Evolutionary conservation across 192 early-diverging fungal genomes (phyloP).

Genomic region (Coemansia aciculifera): DNA sequence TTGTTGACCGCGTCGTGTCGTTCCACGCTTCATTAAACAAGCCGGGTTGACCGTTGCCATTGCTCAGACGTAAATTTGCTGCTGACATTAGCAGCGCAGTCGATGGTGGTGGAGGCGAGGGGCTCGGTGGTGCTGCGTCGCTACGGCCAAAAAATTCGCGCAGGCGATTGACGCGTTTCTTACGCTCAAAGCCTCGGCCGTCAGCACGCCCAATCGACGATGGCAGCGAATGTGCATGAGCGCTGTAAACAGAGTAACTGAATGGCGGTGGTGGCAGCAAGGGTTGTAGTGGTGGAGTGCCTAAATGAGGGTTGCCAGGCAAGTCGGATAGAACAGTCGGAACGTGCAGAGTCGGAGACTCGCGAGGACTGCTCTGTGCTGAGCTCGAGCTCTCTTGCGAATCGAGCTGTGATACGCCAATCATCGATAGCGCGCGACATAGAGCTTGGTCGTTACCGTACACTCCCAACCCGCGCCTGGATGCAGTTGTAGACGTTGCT

Average conservation of each 20-base stretch:
- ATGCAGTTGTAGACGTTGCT: not conserved
- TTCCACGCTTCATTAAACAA: not conserved
- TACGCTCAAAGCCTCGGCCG: constrained; percentile 30
- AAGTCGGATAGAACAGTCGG: not conserved
- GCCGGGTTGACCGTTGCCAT: not conserved
- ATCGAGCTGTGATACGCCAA: constrained; percentile 42
- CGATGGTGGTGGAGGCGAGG: not conserved
- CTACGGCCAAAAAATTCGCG: constrained; percentile 57
- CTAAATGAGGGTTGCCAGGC: not conserved
- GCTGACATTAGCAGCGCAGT: not conserved
- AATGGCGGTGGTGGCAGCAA: not conserved
- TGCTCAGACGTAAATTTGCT: not conserved
- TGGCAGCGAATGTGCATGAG: constrained; percentile 12
- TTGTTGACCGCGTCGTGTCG: constrained; percentile 16
- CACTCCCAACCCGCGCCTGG: not conserved
- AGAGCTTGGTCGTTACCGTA: constrained; percentile 32
- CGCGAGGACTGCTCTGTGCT: constrained; percentile 1
- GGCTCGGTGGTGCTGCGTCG: not conserved
- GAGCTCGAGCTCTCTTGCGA: constrained; percentile 27
- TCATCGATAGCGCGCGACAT: constrained; percentile 53
- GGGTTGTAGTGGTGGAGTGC: not conserved
- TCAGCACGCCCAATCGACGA: constrained; percentile 12
- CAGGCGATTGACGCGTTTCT: constrained; percentile 55
- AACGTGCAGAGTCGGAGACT: not conserved
- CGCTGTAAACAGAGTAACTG: constrained; percentile 27